Evolutionary conservation across 257 asterid species (phyloP).

Genomic region (Solanum pimpinellifolium): DNA sequence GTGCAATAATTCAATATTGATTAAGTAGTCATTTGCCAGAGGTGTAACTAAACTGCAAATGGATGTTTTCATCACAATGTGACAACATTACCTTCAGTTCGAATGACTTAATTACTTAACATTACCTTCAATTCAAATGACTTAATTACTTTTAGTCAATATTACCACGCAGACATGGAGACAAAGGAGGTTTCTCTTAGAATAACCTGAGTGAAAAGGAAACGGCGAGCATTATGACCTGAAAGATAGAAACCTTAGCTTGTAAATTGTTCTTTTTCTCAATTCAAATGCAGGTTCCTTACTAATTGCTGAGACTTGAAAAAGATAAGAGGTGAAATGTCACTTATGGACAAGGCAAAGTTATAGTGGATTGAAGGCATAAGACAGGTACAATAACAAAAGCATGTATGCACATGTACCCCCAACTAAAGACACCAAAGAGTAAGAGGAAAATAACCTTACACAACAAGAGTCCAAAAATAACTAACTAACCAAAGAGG

Average conservation of each 20-base stretch:
- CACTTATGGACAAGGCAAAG: neutral
- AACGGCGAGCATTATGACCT: neutral
- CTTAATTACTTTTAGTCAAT: conserved; percentile 11
- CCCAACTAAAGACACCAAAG: conserved; percentile 9
- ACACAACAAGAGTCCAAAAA: conserved; percentile 20
- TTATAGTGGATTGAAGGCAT: neutral
- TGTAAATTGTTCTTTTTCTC: neutral
- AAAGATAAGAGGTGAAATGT: neutral
- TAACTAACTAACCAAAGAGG: conserved; percentile 16
- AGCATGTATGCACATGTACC: conserved; percentile 5
- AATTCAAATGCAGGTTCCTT: neutral
- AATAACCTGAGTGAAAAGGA: neutral
- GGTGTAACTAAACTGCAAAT: conserved; percentile 63
- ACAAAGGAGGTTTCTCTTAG: neutral
- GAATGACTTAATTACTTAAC: conserved; percentile 3
- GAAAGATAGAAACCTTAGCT: neutral
- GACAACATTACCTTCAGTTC: conserved; percentile 27
- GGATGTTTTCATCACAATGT: conserved; percentile 47
- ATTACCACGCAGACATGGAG: neutral
- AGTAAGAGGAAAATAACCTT: conserved; percentile 16
- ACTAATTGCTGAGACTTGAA: neutral
- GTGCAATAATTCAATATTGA: conserved; percentile 7
- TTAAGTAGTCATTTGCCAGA: conserved; percentile 19
- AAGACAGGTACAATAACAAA: neutral
- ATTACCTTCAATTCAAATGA: conserved; percentile 18